Evolutionary conservation across 2,329 filamentous ascomycete species (phyloP), one percentile per base, ranked within the genome.

Genomic region (Pyrenophora seminiperda): DNA sequence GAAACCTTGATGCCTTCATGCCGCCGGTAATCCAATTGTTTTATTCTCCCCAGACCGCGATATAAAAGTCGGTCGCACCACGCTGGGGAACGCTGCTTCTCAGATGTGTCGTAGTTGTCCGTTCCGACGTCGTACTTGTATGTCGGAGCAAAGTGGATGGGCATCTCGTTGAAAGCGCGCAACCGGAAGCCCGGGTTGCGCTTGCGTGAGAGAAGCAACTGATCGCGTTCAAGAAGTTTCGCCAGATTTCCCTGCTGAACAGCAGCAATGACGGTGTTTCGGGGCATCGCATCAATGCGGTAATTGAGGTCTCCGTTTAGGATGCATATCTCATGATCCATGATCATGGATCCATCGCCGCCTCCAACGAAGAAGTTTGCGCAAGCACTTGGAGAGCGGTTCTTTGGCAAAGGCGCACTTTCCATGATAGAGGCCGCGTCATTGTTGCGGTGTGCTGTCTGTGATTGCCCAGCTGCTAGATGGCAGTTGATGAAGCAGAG

Each of bases 41-140:
- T 87, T 63, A 97, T 86, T 47, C 89, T 85, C 20, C 90, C 90
- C 10, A 88, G 75, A 17, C 91, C 91, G 17, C 92, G 83, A 63
- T 91, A 96, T n/a, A 99, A 77, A 30, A 99, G 76, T 29, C 94
- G 85, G 76, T 99, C 94, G 71, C 94, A 99, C 94, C 94, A 99
- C 1, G 94, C 94, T 0, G 94, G 94, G 17, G 90, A 88, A 41
- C 94, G 84, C 72, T 90, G 90, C 80, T 99, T 99, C 73, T 99
- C 94, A 63, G 89, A 93, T 0, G 89, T 88, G 70, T 99, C 94
- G 72, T 97, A 99, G 5, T 85, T 88, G 68, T 97, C 93, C 0
- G 91, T 95, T 13, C 92, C 92, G 0, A 97, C 91, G 63, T 99
- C 94, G 72, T 99, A 99, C 72, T 99, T 99, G 79, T 99, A 99